These are phyloP conservation scores for Lanmaoa rubissima DNA, from an alignment of 768 basidiomycete species.

Conservation along the genomic window DNA sequence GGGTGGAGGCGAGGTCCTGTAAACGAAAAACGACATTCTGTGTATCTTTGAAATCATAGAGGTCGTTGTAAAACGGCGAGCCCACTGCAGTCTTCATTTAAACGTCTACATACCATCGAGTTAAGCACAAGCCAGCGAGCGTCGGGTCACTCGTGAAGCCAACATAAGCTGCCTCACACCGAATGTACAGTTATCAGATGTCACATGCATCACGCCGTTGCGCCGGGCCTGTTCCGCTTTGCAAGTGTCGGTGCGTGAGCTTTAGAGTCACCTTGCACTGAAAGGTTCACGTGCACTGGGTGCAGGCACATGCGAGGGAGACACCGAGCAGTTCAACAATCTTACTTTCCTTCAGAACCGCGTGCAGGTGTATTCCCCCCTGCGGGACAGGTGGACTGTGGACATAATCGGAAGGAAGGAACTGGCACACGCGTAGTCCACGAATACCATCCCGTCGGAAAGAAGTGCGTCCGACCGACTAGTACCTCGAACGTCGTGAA, in stretches of 20 bases:
- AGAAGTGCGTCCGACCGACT: background rate
- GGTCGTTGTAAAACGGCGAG: background rate
- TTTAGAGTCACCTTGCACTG: background rate
- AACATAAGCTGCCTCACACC: background rate
- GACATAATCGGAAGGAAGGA: no score
- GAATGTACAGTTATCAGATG: background rate
- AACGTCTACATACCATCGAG: background rate
- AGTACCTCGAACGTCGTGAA: background rate
- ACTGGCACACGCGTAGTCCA: no score
- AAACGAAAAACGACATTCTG: background rate
- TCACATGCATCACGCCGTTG: background rate
- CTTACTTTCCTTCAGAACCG: background rate
- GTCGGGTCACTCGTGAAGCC: background rate
- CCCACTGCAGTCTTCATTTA: background rate
- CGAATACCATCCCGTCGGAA: background rate
- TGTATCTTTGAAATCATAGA: background rate
- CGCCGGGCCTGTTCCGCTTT: no score
- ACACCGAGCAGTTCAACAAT: background rate
- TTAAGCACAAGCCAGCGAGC: background rate
- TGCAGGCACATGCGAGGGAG: background rate
- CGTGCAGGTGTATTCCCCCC: background rate
- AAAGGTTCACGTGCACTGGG: background rate
- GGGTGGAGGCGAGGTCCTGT: background rate
- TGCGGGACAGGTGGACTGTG: no score
- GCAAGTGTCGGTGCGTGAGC: no score